Evolutionary conservation across 257 asterid species (phyloP), one percentile per base, ranked within the genome.

Genomic region (Solanum chmielewskii): DNA sequence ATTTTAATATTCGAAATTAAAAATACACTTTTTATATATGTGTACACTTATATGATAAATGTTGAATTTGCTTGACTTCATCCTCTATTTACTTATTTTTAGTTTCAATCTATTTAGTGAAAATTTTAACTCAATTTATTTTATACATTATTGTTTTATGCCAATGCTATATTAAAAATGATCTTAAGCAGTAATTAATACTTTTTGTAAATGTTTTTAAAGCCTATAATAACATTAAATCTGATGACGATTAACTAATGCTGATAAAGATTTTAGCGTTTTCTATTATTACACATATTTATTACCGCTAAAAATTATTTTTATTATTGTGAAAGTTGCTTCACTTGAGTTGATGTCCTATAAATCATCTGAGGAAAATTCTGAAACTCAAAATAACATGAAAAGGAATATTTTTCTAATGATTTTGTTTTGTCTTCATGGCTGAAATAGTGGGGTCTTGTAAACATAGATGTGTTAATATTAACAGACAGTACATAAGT

Each of bases 401-500:
- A 13, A 13, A 39, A 52, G 86, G 88, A 64, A 47, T 86, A 76
- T 73, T 62, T 23, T 75, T 56, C 33, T 27, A 68, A 86, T 83
- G 68, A 82, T 86, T 76, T 33, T 84, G 77, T 41, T 84, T 68
- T 56, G 86, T 56, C 71, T 62, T 52, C 66, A 47, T 31, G 56
- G 73, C 45, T 27, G 81, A 60, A 68, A 74, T 33, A 25, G 86
- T 86, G 88, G 86, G 75, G 86, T 86, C 80, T 56, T 83, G 20
- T 62, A 49, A 83, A 42, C 85, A 89, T 69, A 83, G 68, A 82
- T 86, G 70, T 73, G 75, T 37, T 85, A 45, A 49, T 29, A 83
- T 84, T 39, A 90, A 71, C 45, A 42, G 86, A 82, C 85, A 85
- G 64, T 77, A 85, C 85, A 52, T 80, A 87, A 86, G 64, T 68